Base-by-base conservation (phyloP, 768 basidiomycete genomes). In the Daedalea quercina region DNA sequence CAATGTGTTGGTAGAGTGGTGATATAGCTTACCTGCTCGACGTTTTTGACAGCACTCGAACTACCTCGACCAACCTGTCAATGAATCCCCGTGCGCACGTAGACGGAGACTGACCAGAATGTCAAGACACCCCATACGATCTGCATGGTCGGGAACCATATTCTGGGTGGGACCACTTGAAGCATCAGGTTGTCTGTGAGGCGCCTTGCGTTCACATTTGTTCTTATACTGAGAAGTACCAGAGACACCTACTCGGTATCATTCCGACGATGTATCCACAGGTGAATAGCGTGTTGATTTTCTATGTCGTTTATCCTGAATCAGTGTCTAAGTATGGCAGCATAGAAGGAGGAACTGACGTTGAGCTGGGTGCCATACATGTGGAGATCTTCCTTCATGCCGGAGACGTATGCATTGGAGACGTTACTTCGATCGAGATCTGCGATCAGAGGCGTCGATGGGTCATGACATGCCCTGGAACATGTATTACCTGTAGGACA, bases 201-300 rank as follows among this genome's bases (percentile, higher is more conserved):
- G 20, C 12, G 44, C 4, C 9, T 35, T 41, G 13, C 33, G n/a
- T n/a, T n/a, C n/a, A n/a, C n/a, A n/a, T n/a, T n/a, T n/a, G n/a
- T n/a, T 31, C 28, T 31, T 17, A 9, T 23, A 12, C 19, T 11
- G 12, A 17, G 40, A 19, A 9, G 33, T 11, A 20, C n/a, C 13
- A 19, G 17, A 23, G 22, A 9, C 43, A 33, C 65, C 55, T 59
- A 84, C 82, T 84, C 41, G 81, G 82, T 64, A 85, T 80, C 81
- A 85, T 84, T 54, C 85, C 85, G 37, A 87, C 66, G 53, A 86
- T 82, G 62, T 89, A 88, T 2, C 85, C 85, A 58, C 84, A 87
- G 4, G 84, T 85, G 57, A 86, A 87, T 44, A 83, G 75, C 9
- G 82, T 82, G 63, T 82, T 84, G 54, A 87, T 77, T 74, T 82